Evolutionary conservation across 805 yeast species (phyloP), one percentile per base, ranked within the genome.

Genomic region (Wickerhamiella sergipiensis): DNA sequence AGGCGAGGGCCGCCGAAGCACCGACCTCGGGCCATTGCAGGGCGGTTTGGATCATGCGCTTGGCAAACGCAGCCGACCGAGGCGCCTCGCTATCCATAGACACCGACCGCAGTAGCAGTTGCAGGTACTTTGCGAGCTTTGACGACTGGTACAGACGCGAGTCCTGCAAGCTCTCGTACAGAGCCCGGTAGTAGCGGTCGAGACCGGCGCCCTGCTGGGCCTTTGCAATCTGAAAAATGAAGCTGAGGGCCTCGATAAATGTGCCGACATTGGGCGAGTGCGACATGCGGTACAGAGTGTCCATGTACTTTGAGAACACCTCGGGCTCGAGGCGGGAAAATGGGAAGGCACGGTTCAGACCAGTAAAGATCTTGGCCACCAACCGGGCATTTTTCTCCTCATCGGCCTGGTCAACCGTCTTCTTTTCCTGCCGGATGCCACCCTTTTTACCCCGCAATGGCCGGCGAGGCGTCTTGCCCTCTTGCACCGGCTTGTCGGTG

Each of bases 311-410:
- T 56, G 79, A 78, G 49, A 70, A 68, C 62, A 82, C 86, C 6
- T 78, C 76, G 26, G 82, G 80, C 39, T 79, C 75, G 50, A 92
- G 71, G 55, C 79, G 75, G 1, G 95, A 80, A 64, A 85, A 92
- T 50, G 97, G 97, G 74, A 86, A 90, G 0, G 97, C 89, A 69
- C 98, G 84, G 65, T 92, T 92, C 52, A 92, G 77, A 58, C 98
- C 98, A 1, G 98, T 87, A 57, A 92, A 76, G 51, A 92, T 75
- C 15, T 96, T 96, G 26, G 95, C 81, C 59, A 90, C 86, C 59
- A 90, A 68, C 61, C 85, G 85, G 44, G 94, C 76, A 60, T 81
- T 84, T 59, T 82, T 85, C 64, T 92, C 97, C 61, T 87, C 71
- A 48, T 64, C 65, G 13, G 62, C 60, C 26, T 61, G 68, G 36